Conservation (phyloP, 2,329 filamentous ascomycete species). For the Calonectria honghensis region DNA sequence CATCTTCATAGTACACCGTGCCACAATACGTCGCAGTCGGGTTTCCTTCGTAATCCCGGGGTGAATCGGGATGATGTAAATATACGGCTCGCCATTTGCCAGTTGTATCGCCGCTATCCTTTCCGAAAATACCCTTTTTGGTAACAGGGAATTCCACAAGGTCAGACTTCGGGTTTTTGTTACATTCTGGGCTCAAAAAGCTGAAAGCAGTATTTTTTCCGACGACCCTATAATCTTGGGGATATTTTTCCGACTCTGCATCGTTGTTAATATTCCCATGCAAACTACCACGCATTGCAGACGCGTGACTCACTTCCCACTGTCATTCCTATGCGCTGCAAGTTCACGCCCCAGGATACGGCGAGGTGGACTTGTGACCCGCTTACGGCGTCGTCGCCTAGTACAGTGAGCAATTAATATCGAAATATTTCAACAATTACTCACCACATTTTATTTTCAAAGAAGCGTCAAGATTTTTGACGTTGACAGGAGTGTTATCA, state of each 20-base stretch:
- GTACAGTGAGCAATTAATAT: neutral
- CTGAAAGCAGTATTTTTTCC: neutral
- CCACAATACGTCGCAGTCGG: slow-evolving; percentile 16
- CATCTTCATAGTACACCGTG: neutral
- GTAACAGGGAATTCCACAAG: slow-evolving; percentile 5
- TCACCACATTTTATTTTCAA: neutral
- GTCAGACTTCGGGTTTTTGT: neutral
- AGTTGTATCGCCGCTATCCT: neutral
- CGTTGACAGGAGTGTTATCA: neutral
- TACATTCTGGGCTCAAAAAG: neutral
- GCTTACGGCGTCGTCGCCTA: neutral
- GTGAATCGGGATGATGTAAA: neutral
- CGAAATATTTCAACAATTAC: neutral
- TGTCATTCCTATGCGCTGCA: neutral
- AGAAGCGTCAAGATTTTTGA: neutral
- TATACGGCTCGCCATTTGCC: neutral
- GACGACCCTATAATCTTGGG: neutral
- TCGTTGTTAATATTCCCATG: neutral
- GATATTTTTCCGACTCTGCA: neutral
- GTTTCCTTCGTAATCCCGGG: neutral
- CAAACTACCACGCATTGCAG: neutral
- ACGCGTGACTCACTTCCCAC: neutral
- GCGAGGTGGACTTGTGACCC: neutral
- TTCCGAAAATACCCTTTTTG: neutral
- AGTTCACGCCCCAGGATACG: slow-evolving; percentile 11